Base-by-base conservation (phyloP, 116 monocot species). In the Trichopus zeylanicus region DNA sequence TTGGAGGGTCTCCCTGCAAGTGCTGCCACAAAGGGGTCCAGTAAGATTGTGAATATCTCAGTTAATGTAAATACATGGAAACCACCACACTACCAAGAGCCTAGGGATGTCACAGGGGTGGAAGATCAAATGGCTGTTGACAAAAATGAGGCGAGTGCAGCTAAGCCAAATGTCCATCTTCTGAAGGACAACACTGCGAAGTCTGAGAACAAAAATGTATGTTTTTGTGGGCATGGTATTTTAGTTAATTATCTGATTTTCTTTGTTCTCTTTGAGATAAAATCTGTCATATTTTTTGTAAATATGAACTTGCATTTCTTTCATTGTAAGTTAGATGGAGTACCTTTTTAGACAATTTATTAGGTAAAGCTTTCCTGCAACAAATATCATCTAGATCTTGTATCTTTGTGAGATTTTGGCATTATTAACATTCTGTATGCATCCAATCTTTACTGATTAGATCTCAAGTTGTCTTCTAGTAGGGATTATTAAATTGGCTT, bases 11-110 rank as follows among this genome's bases (percentile, higher is more conserved):
- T 63, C 56, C 59, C 68, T 63, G 46, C 31, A 48, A 30, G 25
- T 69, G 60, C 63, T 59, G 32, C 62, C 16, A 18, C 67, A 62
- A 81, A 69, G 46, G 29, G 74, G 31, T 63, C 81, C 24, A 66
- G 66, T 49, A 88, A 88, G 73, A 67, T 75, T 65, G 56, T 80
- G 49, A 86, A 85, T 75, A 72, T 79, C 31, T 81, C 87, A 61
- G 92, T 81, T 32, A 81, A 81, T 82, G 75, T 78, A 48, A 84
- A 85, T 55, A 78, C 82, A 34, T 79, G 84, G 76, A 88, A 84
- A 48, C 79, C 79, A 51, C 33, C 60, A 18, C 39, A 69, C 29
- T 72, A 76, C 48, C 56, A 81, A 67, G 62, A 61, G 11, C 51
- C 60, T 1, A 56, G 57, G 22, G 70, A 70, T 63, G 42, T 26